A percentile compares a stretch with the other conserved stretches of the same genome.
Evolutionary conservation across 345 rosid genomes (phyloP).

Genomic region (Carallia pectinifolia): DNA sequence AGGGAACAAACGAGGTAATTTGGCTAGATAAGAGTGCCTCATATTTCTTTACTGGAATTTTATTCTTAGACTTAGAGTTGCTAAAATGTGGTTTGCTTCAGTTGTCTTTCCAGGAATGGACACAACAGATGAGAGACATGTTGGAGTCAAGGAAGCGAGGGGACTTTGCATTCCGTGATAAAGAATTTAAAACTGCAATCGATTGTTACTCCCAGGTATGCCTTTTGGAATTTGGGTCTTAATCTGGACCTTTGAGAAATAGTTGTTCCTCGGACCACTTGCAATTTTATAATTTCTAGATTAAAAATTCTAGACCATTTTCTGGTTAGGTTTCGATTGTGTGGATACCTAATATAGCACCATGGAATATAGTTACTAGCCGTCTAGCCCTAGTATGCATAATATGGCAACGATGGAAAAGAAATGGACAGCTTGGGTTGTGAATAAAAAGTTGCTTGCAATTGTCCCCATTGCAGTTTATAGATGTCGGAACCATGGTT

Average conservation of each 20-base stretch:
- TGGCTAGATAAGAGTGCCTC: not conserved
- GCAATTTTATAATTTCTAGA: too few relatives aligned
- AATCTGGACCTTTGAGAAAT: not conserved
- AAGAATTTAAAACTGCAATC: slow-evolving; percentile 88
- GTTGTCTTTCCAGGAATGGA: slow-evolving; percentile 99
- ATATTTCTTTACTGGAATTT: slow-evolving; percentile 3
- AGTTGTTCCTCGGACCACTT: not conserved
- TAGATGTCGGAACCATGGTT: slow-evolving; percentile 79
- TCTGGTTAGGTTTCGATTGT: too few relatives aligned
- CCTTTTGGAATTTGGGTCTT: not conserved
- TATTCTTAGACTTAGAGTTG: slow-evolving; percentile 8
- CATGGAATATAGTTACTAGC: too few relatives aligned
- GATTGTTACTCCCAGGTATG: slow-evolving; percentile 92
- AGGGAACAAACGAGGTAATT: slow-evolving; percentile 82
- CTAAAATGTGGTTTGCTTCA: slow-evolving; percentile 30
- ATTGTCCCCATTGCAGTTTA: slow-evolving; percentile 51
- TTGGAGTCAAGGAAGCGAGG: slow-evolving; percentile 91
- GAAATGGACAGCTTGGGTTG: not conserved
- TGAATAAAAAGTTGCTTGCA: not conserved
- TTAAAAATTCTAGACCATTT: too few relatives aligned
- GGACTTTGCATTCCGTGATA: slow-evolving; percentile 88
- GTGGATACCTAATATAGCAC: too few relatives aligned
- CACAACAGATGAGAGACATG: slow-evolving; percentile 97
- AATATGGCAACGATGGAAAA: not conserved
- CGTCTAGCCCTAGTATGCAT: too few relatives aligned